Percentiles rank a stretch among this genome's conserved stretches.
Conservation (phyloP, 208 protist species). For the Herpetomonas tarakana region DNA sequence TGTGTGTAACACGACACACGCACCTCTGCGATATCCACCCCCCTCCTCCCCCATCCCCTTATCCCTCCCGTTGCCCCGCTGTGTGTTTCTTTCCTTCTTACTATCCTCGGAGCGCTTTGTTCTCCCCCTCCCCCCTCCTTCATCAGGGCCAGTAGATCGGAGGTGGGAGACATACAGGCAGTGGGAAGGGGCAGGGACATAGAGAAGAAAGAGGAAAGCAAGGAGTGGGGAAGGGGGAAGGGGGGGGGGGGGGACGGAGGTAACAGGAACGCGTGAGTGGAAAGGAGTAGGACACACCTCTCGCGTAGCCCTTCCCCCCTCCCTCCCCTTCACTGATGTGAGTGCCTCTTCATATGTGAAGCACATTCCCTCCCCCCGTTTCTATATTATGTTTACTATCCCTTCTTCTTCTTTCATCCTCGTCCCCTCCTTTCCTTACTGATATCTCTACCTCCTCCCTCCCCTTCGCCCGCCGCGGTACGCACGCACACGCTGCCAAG, state of each 20-base stretch:
- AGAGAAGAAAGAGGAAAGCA: not conserved
- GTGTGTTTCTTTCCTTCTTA: too few relatives aligned
- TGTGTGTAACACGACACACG: too few relatives aligned
- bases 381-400: too few relatives aligned
- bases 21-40: too few relatives aligned
- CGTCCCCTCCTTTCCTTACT: too few relatives aligned
- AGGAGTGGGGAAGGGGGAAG: not conserved
- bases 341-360: not conserved
- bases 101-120: too few relatives aligned
- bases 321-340: not conserved
- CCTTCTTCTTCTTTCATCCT: too few relatives aligned
- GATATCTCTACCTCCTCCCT: too few relatives aligned
- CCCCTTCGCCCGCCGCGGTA: too few relatives aligned
- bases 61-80: too few relatives aligned
- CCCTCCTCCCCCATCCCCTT: too few relatives aligned
- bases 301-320: not conserved
- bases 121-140: not conserved
- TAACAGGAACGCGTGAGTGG: not conserved
- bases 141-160: not conserved
- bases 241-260: not conserved
- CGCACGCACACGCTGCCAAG: too few relatives aligned
- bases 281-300: slow-evolving; percentile 2
- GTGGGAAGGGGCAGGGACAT: not conserved
- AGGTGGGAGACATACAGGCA: not conserved
- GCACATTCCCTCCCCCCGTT: not conserved